phyloP scores from a whole-genome alignment of 139 green algal genomes.

The Protoeuglena noctilucae region DNA sequence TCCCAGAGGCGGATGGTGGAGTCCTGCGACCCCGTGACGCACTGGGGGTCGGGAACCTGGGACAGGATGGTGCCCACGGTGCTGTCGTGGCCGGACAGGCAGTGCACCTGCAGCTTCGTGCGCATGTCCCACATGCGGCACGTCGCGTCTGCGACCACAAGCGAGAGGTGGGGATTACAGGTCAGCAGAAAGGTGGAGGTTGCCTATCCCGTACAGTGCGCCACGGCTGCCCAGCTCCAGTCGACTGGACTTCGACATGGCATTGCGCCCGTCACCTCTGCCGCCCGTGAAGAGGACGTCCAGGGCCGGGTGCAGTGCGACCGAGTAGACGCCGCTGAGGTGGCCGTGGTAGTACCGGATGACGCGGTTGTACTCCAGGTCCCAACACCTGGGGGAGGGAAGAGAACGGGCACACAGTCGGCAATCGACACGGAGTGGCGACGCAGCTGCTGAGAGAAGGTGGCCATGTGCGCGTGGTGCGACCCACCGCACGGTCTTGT shows the following conservation, averaged over 20 bases:
- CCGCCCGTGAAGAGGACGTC: constrained; percentile 81
- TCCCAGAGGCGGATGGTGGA: constrained; percentile 74
- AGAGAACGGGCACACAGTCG: too few relatives aligned
- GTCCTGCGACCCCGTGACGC: constrained; percentile 83
- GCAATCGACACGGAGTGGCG: too few relatives aligned
- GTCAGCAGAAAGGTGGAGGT: too few relatives aligned
- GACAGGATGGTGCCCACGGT: constrained; percentile 78
- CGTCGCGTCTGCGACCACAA: constrained; percentile 67
- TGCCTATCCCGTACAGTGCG: too few relatives aligned
- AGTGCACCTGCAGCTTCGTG: constrained; percentile 75
- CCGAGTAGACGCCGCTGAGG: constrained; percentile 86
- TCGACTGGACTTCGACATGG: too few relatives aligned
- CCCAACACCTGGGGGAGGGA: too few relatives aligned
- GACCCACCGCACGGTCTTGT: constrained; percentile 99
- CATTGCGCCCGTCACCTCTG: too few relatives aligned
- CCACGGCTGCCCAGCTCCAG: too few relatives aligned
- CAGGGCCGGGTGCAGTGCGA: constrained; percentile 87
- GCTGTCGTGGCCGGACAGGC: constrained; percentile 78
- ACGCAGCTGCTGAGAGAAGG: too few relatives aligned
- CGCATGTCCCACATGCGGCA: constrained; percentile 97
- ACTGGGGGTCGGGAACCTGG: constrained; percentile 68
- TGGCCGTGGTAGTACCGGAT: constrained; percentile 97
- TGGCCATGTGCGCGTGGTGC: too few relatives aligned
- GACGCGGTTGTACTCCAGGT: constrained; percentile 98
- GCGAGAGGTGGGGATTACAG: too few relatives aligned